A percentile compares a stretch with the other conserved stretches of the same genome.
These are phyloP conservation scores for Tilletiopsis washingtonensis DNA, from an alignment of 1,284 basidiomycete genomes.

Conservation along the genomic window DNA sequence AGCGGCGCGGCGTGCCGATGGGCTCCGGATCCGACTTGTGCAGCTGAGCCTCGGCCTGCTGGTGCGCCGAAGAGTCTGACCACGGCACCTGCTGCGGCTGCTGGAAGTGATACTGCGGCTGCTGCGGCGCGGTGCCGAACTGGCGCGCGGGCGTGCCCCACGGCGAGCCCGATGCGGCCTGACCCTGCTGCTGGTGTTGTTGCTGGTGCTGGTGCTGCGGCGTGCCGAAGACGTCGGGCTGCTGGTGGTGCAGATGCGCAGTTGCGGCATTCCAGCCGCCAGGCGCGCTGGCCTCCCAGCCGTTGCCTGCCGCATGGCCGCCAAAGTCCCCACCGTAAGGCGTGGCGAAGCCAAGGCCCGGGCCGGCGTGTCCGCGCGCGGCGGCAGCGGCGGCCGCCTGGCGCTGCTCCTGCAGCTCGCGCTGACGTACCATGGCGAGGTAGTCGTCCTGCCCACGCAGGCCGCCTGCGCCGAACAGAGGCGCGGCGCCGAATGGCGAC, in stretches of 20 bases:
- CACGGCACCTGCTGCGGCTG: too few relatives aligned
- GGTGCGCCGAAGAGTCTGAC: too few relatives aligned
- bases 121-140: too few relatives aligned
- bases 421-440: conserved; percentile 22
- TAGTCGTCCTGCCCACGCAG: conserved; percentile 28
- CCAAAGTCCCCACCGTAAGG: too few relatives aligned
- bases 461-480: conserved; percentile 11
- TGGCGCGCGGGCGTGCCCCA: too few relatives aligned
- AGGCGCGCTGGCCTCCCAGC: too few relatives aligned
- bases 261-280: too few relatives aligned
- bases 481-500: conserved; percentile 20
- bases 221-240: not conserved
- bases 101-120: not conserved
- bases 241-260: not conserved
- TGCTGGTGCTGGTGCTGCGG: not conserved
- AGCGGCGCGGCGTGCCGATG: not conserved
- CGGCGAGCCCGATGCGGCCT: not conserved
- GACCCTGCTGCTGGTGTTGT: not conserved
- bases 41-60: not conserved
- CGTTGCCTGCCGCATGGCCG: too few relatives aligned
- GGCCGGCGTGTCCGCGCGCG: conserved; percentile 11
- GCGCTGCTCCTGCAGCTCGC: conserved; percentile 30
- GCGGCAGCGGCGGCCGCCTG: conserved; percentile 18
- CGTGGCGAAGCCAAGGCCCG: conserved; percentile 13
- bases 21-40: not conserved